phyloP scores from a whole-genome alignment of 805 yeast genomes.

The Candida coquimbonensis region DNA sequence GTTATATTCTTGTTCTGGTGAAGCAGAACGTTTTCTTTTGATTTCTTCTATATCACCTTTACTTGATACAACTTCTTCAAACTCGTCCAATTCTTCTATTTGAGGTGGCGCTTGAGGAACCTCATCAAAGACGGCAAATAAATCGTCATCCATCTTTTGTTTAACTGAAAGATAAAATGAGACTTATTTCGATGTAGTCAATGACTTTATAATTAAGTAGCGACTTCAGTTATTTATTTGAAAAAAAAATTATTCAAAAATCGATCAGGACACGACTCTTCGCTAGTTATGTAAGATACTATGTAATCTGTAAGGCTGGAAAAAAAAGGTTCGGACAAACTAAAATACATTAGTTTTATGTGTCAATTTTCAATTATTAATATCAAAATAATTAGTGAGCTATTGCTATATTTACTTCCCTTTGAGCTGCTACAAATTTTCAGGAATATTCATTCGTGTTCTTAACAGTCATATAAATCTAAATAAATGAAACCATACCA shows the following conservation, averaged over 20 bases:
- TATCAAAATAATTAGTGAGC: too few relatives aligned
- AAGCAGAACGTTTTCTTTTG: slow-evolving; percentile 20
- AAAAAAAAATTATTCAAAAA: too few relatives aligned
- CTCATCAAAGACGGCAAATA: slow-evolving; percentile 58
- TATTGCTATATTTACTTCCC: too few relatives aligned
- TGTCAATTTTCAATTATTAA: too few relatives aligned
- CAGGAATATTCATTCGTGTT: neutral
- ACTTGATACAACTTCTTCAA: slow-evolving; percentile 3
- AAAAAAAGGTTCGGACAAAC: too few relatives aligned
- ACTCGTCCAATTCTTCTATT: slow-evolving; percentile 6
- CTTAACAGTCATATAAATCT: neutral
- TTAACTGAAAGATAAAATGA: neutral
- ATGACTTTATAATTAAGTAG: too few relatives aligned
- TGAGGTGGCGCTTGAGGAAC: slow-evolving; percentile 32
- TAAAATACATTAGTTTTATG: too few relatives aligned
- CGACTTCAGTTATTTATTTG: too few relatives aligned
- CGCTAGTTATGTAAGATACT: slow-evolving; percentile 1
- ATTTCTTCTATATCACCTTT: slow-evolving; percentile 10
- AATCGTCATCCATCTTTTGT: slow-evolving; percentile 35
- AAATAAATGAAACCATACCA: slow-evolving; percentile 3
- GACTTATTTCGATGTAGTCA: neutral
- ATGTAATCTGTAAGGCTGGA: too few relatives aligned
- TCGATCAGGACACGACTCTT: slow-evolving; percentile 7
- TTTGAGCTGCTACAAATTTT: too few relatives aligned
- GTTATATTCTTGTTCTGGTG: slow-evolving; percentile 8